Conservation (phyloP, 306 rosid genomes). For the Begonia fuchsioides region DNA sequence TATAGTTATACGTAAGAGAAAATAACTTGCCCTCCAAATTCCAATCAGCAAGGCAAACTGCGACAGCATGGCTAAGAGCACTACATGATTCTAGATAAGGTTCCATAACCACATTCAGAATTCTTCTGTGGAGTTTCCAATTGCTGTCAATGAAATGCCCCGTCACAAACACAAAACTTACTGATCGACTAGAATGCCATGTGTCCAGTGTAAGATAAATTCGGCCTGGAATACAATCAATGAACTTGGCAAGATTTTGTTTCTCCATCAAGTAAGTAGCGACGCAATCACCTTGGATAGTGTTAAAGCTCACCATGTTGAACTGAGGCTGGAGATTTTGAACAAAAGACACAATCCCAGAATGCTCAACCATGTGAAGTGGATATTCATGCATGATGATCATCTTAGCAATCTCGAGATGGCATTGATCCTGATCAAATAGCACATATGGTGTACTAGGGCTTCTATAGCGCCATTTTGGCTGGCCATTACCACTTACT, state of each 20-base stretch:
- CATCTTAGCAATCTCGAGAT: constrained; percentile 90
- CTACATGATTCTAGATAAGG: constrained; percentile 72
- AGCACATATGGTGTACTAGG: constrained; percentile 42
- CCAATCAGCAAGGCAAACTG: constrained; percentile 93
- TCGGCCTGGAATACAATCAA: constrained; percentile 73
- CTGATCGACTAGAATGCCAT: constrained; percentile 76
- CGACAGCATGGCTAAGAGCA: constrained; percentile 69
- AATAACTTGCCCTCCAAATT: constrained; percentile 58
- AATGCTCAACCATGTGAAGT: constrained; percentile 93
- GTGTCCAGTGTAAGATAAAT: constrained; percentile 69
- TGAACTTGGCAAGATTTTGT: constrained; percentile 41
- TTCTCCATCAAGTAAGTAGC: constrained; percentile 74
- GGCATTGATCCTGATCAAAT: constrained; percentile 75
- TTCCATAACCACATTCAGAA: constrained; percentile 93
- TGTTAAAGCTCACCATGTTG: constrained; percentile 80
- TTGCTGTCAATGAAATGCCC: constrained; percentile 82
- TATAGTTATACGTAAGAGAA: constrained; percentile 57
- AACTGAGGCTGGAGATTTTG: constrained; percentile 87
- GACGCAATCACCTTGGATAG: constrained; percentile 91
- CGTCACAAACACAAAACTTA: constrained; percentile 73
- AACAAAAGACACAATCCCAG: constrained; percentile 75
- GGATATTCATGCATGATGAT: constrained; percentile 96
- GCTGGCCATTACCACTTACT: constrained; percentile 29
- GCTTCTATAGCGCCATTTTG: constrained; percentile 64
- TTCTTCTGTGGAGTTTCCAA: constrained; percentile 76